These are phyloP conservation scores for Aspergillus sp. DNA, from an alignment of 2,329 filamentous ascomycete species.

Conservation along the genomic window DNA sequence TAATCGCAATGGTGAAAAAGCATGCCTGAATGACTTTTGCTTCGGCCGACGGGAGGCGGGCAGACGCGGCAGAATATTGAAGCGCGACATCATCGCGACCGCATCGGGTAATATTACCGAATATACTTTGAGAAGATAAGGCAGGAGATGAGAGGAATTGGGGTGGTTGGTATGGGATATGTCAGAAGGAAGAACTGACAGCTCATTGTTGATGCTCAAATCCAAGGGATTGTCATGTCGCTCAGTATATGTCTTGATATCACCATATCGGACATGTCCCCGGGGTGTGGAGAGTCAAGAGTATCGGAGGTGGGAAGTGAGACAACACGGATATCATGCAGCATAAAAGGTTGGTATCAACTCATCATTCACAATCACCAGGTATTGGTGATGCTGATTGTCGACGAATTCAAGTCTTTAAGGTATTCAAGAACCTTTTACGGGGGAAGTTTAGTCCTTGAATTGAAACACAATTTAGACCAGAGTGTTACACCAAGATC, in stretches of 20 bases:
- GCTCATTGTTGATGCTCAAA: not conserved
- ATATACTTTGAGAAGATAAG: not conserved
- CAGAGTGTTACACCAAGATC: not conserved
- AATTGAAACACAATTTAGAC: not conserved
- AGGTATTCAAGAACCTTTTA: not conserved
- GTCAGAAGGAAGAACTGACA: not conserved
- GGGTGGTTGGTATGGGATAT: not conserved
- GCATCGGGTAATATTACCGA: slow-evolving; percentile 22
- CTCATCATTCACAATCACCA: not conserved
- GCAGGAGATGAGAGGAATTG: not conserved
- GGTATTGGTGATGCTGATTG: not conserved
- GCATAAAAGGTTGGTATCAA: not conserved
- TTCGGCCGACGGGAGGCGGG: slow-evolving; percentile 28
- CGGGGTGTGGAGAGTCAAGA: not conserved
- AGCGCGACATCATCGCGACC: slow-evolving; percentile 27
- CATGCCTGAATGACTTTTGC: slow-evolving; percentile 20
- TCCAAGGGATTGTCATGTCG: not conserved
- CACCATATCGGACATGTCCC: not conserved
- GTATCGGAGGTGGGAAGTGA: not conserved
- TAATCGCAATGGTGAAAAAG: slow-evolving; percentile 11
- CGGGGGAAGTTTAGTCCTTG: not conserved
- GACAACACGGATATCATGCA: not conserved
- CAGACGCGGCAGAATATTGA: slow-evolving; percentile 34
- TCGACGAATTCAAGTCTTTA: not conserved
- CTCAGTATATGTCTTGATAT: not conserved